Base-by-base conservation (phyloP, 2,329 filamentous ascomycete species). In the Aspergillus terreus region DNA sequence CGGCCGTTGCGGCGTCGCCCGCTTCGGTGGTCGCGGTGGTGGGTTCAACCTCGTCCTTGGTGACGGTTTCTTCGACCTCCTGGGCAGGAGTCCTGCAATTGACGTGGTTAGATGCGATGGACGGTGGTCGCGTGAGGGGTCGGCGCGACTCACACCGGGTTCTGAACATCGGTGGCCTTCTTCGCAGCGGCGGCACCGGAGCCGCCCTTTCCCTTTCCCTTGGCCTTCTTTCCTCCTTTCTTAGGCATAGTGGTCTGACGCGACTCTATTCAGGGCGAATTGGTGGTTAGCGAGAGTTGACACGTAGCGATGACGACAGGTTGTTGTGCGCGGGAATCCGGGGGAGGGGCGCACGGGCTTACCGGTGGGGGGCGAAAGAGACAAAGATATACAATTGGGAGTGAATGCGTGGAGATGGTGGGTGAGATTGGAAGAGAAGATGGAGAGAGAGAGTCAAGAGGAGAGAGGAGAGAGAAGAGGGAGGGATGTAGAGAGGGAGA, bases 201-300 rank as follows among this genome's bases (percentile, higher is more conserved):
- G 23, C 54, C 56, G 35, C 60, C 57, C 45, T 56, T 56, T 55
- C 63, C 62, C 50, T 61, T 63, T 50, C 61, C 62, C 55, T 65
- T 68, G 52, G 59, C 54, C 57, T 67, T 61, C 52, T 63, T 70
- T 59, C 66, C 66, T 59, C 66, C 64, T 59, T 67, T 69, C 61
- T 69, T 69, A 33, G 63, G 32, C 66, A 70, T 68, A 49, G 44
- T 66, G 61, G 19, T 57, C 42, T 40, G 41, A 46, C 32, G 11
- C 38, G 19, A n/a, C 36, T 41, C 9, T 19, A 19, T 23, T 47
- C n/a, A 17, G 15, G 17, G 19, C 25, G 14, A 47, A 49, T 48
- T 4, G 27, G 33, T 42, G 41, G 21, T 50, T 55, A 40, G 57
- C 46, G 42, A 30, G 25, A 44, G 48, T 32, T 48, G 50, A 40